Base-by-base conservation (phyloP, 2,329 filamentous ascomycete species). In the Cercospora sp. region DNA sequence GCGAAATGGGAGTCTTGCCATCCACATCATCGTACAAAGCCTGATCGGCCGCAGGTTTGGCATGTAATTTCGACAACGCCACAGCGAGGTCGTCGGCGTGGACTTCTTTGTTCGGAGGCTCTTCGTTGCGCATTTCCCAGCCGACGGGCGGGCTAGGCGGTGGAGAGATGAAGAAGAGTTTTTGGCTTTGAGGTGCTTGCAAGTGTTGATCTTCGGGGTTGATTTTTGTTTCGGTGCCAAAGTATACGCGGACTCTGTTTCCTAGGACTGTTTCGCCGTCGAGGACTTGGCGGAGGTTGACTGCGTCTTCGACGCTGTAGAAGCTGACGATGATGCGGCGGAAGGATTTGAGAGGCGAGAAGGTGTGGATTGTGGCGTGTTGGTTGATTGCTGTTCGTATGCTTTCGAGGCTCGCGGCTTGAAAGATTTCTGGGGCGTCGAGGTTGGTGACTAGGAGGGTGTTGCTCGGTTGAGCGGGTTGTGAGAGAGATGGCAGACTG, bases 371-470 rank as follows among this genome's bases (percentile, higher is more conserved):
- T 61, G 88, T 85, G 2, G 90, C 90, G n/a, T 89, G 88, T 60
- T 86, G 80, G 75, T 87, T 83, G 78, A 95, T 89, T 68, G 92
- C 87, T 64, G 89, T 85, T 77, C 89, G 89, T 75, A 94, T 91
- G 69, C 86, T 88, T 74, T 90, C 87, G 68, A 94, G 85, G 80
- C 92, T 93, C 70, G 90, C 86, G 18, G 90, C 84, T 67, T 87
- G 84, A 84, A 94, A 95, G 82, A 93, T 89, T 75, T 90, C 88
- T 68, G 85, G 81, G 72, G 92, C 87, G 76, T 89, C 83, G 68
- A 95, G 87, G 82, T 93, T 93, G 75, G 92, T 95, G 77, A 95
- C 90, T 76, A 95, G 88, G 66, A 95, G 88, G 0, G 92, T 95
- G 83, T 95, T 95, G 73, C 90, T 91, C 5, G 91, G 90, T 64